Conservation (phyloP, 2,329 filamentous ascomycete species). For the Botrytis elliptica region DNA sequence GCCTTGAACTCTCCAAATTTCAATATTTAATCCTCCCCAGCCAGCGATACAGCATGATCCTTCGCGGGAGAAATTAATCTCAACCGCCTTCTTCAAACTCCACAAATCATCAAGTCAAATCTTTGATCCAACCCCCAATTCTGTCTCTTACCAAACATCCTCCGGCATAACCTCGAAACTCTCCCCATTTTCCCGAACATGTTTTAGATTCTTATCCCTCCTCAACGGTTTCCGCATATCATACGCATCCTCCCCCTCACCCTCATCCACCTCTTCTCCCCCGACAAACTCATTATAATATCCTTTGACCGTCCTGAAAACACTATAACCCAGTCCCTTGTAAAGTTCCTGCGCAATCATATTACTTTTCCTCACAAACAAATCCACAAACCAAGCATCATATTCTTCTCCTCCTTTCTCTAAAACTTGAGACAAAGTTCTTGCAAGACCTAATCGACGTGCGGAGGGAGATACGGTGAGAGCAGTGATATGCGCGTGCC, state of each 20-base stretch:
- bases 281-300: constrained; percentile 89
- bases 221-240: constrained; percentile 94
- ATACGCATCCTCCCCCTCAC: constrained; percentile 85
- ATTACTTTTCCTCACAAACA: constrained; percentile 91
- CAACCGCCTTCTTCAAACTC: neutral
- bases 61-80: constrained; percentile 10
- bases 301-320: constrained; percentile 82
- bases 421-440: constrained; percentile 75
- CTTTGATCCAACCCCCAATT: too few relatives aligned
- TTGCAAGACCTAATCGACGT: constrained; percentile 82
- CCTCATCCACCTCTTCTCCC: constrained; percentile 60
- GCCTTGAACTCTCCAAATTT: neutral
- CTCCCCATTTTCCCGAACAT: constrained; percentile 80
- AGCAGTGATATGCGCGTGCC: constrained; percentile 97
- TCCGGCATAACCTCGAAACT: constrained; percentile 73
- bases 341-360: constrained; percentile 85
- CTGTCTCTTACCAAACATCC: constrained; percentile 69
- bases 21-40: neutral
- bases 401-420: constrained; percentile 80
- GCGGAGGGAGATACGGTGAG: constrained; percentile 87
- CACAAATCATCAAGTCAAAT: too few relatives aligned
- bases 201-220: constrained; percentile 72
- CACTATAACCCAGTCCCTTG: constrained; percentile 84
- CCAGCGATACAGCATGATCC: neutral
- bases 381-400: constrained; percentile 90